These are phyloP conservation scores for Saccharomyces hybrid DNA, from an alignment of 1,139 yeast genomes.

Conservation along the genomic window DNA sequence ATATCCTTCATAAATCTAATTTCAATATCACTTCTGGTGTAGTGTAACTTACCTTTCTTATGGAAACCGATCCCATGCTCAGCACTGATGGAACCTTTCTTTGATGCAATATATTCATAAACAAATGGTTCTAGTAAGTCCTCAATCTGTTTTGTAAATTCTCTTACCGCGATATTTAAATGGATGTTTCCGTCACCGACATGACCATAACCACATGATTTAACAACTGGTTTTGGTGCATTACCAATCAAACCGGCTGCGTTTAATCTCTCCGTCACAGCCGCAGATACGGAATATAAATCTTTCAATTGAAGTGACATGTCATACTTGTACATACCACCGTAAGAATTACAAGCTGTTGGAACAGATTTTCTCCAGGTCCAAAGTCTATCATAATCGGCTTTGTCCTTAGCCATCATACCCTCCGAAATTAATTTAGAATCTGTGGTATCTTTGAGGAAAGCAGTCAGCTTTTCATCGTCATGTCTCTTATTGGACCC, in stretches of 20 bases:
- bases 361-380: slow-evolving; percentile 83
- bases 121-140: slow-evolving; percentile 78
- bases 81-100: slow-evolving; percentile 80
- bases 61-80: slow-evolving; percentile 95
- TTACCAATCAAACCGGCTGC: slow-evolving; percentile 54
- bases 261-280: slow-evolving; percentile 50
- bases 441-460: slow-evolving; percentile 72
- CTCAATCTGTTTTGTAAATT: slow-evolving; percentile 69
- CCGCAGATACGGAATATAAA: slow-evolving; percentile 70
- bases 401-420: slow-evolving; percentile 82
- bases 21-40: slow-evolving; percentile 65
- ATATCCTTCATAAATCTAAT: slow-evolving; percentile 63
- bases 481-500: slow-evolving; percentile 80
- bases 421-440: slow-evolving; percentile 73
- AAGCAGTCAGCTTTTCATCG: slow-evolving; percentile 59
- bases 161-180: slow-evolving; percentile 76
- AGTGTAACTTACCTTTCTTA: slow-evolving; percentile 76
- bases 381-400: slow-evolving; percentile 74
- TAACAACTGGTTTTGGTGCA: slow-evolving; percentile 69
- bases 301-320: slow-evolving; percentile 79
- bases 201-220: slow-evolving; percentile 89
- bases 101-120: slow-evolving; percentile 74
- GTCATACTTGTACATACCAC: slow-evolving; percentile 91
- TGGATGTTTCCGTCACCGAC: slow-evolving; percentile 92
- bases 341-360: slow-evolving; percentile 69